A percentile compares a stretch with the other conserved stretches of the same genome.
phyloP scores from a whole-genome alignment of 1,139 yeast species.

The Protomyces inouyei region DNA sequence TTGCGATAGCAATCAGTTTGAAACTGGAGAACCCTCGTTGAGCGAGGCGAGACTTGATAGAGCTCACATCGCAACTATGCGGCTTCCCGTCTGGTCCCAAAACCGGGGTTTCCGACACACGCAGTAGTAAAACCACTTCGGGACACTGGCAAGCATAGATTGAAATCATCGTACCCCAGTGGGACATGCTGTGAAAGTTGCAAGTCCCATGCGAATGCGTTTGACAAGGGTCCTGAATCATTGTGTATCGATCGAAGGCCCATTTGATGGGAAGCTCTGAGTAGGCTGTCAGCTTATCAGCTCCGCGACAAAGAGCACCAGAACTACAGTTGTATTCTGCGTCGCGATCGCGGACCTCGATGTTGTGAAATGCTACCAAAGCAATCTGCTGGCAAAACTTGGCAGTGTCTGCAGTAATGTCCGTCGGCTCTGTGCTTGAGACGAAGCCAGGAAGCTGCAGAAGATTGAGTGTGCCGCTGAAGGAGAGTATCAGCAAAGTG shows the following conservation, averaged over 20 bases:
- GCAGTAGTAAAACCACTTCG: not conserved
- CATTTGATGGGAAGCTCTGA: not conserved
- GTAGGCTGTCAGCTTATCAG: not conserved
- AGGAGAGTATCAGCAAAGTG: no score
- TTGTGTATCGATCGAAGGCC: not conserved
- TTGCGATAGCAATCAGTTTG: no score
- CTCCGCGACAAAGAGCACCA: not conserved
- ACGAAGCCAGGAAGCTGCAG: no score
- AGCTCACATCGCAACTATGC: not conserved
- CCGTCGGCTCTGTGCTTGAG: no score
- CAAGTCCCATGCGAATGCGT: not conserved
- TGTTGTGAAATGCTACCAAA: not conserved
- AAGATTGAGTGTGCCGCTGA: no score
- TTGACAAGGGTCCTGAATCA: not conserved
- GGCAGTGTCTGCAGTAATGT: no score
- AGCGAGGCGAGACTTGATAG: not conserved
- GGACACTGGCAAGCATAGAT: not conserved
- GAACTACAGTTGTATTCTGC: not conserved
- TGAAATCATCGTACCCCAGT: no score
- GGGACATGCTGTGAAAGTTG: not conserved
- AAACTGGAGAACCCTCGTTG: no score
- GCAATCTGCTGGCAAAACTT: not conserved
- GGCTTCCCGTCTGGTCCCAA: not conserved
- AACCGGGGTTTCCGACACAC: not conserved
- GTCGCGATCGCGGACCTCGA: not conserved